These are phyloP conservation scores for Candida insectorum DNA, from an alignment of 805 yeast species.

Conservation along the genomic window DNA sequence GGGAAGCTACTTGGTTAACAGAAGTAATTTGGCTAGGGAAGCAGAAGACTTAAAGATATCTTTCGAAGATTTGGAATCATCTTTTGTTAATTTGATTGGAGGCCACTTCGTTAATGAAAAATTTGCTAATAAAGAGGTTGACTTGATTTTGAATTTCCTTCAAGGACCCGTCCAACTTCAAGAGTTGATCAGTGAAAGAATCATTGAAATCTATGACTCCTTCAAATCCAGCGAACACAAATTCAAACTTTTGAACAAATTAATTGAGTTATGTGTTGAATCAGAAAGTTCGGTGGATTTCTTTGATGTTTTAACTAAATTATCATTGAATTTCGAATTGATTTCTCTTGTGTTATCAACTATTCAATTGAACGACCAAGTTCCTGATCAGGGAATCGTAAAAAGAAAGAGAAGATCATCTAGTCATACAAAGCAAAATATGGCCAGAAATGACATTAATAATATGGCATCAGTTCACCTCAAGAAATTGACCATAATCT, in stretches of 20 bases:
- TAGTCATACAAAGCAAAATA: slow-evolving; percentile 70
- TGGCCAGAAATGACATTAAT: slow-evolving; percentile 67
- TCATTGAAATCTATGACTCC: slow-evolving; percentile 52
- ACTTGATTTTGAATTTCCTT: slow-evolving; percentile 55
- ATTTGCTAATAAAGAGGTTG: slow-evolving; percentile 46
- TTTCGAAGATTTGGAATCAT: slow-evolving; percentile 48
- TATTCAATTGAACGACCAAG: slow-evolving; percentile 51
- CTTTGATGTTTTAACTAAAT: slow-evolving; percentile 47
- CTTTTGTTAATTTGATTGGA: slow-evolving; percentile 57
- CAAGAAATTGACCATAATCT: slow-evolving; percentile 68
- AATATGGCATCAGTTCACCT: slow-evolving; percentile 75
- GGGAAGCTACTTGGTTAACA: slow-evolving; percentile 26
- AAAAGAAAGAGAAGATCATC: slow-evolving; percentile 83
- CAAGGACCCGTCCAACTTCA: slow-evolving; percentile 37
- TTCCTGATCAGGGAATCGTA: slow-evolving; percentile 50
- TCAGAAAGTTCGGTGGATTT: slow-evolving; percentile 28
- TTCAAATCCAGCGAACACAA: slow-evolving; percentile 56
- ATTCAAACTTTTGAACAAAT: slow-evolving; percentile 45
- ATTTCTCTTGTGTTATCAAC: slow-evolving; percentile 58
- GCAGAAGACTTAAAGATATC: slow-evolving; percentile 49
- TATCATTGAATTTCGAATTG: slow-evolving; percentile 52
- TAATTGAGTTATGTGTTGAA: slow-evolving; percentile 46
- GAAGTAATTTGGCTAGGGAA: slow-evolving; percentile 40
- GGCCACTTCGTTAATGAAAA: slow-evolving; percentile 48
- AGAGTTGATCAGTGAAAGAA: slow-evolving; percentile 45